Conservation (phyloP, 2,329 filamentous ascomycete species). For the Trichoderma polysporum region DNA sequence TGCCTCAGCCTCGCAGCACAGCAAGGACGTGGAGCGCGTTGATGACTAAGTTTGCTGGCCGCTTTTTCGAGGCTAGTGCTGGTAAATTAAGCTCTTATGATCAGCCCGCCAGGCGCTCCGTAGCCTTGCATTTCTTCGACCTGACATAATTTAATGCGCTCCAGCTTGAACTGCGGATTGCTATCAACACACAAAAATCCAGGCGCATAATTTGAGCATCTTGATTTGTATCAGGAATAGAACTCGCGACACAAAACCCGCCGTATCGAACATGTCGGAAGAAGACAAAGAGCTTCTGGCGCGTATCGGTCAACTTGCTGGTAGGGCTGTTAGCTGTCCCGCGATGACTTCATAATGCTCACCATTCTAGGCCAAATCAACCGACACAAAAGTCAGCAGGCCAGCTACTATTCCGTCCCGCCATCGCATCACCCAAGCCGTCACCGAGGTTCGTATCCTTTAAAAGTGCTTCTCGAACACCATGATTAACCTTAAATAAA, state of each 20-base stretch:
- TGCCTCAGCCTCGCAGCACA: slow-evolving; percentile 6
- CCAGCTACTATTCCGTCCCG: slow-evolving; percentile 37
- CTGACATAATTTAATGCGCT: not conserved
- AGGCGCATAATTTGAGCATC: not conserved
- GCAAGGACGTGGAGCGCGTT: slow-evolving; percentile 10
- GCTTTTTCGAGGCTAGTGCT: not conserved
- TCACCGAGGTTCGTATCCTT: slow-evolving; percentile 38
- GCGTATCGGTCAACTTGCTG: slow-evolving; percentile 53
- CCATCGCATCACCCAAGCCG: slow-evolving; percentile 31
- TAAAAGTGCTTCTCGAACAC: not conserved
- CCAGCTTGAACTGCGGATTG: not conserved
- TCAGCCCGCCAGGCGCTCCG: not conserved
- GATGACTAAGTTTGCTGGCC: slow-evolving; percentile 14
- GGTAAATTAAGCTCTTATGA: not conserved
- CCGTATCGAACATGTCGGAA: slow-evolving; percentile 39
- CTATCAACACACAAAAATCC: not conserved
- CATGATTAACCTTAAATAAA: slow-evolving; percentile 24
- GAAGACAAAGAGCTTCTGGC: slow-evolving; percentile 55
- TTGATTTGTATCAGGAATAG: not conserved
- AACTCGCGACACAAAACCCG: not conserved
- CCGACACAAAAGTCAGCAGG: slow-evolving; percentile 67
- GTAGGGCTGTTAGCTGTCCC: slow-evolving; percentile 33
- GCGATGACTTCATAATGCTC: slow-evolving; percentile 26
- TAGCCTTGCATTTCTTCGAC: slow-evolving; percentile 13
- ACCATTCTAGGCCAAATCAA: slow-evolving; percentile 69